Conservation (phyloP, 139 green algal species). For the Tetradesmus lagerheimii region DNA sequence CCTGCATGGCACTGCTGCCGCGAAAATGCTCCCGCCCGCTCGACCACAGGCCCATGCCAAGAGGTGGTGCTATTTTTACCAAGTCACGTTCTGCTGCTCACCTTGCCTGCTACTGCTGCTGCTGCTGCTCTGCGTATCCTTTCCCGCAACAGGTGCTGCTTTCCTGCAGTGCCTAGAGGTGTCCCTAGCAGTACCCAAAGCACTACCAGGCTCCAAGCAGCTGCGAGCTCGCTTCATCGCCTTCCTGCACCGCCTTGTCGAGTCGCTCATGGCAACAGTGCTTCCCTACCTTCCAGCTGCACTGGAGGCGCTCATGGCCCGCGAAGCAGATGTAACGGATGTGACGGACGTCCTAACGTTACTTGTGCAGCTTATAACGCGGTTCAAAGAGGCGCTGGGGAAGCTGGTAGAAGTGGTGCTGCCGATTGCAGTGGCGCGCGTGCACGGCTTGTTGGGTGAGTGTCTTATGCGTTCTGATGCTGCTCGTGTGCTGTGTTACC, state of each 20-base stretch:
- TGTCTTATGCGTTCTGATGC: not conserved
- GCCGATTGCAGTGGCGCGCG: constrained; percentile 62
- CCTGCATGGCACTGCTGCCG: too few relatives aligned
- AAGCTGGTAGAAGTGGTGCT: constrained; percentile 68
- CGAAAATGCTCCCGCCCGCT: too few relatives aligned
- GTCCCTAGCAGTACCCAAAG: constrained; percentile 62
- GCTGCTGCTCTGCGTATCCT: not conserved
- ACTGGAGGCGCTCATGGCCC: constrained; percentile 59
- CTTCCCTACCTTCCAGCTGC: constrained; percentile 71
- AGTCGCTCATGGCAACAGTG: constrained; percentile 70
- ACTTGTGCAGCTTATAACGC: constrained; percentile 77
- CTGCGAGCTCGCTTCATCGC: constrained; percentile 82
- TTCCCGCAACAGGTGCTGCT: constrained; percentile 27
- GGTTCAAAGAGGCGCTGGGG: constrained; percentile 70
- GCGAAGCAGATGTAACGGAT: constrained; percentile 62
- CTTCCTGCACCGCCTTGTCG: constrained; percentile 90
- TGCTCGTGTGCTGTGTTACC: not conserved
- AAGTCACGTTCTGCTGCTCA: too few relatives aligned
- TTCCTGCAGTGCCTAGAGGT: constrained; percentile 70
- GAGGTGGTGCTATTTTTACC: not conserved
- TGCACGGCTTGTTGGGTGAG: constrained; percentile 70
- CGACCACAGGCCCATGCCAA: too few relatives aligned
- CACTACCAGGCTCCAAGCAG: constrained; percentile 66
- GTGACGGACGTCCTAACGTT: constrained; percentile 77
- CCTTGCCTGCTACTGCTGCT: not conserved